Base-by-base conservation (phyloP, 805 yeast genomes). In the Saturnispora mendoncae region DNA sequence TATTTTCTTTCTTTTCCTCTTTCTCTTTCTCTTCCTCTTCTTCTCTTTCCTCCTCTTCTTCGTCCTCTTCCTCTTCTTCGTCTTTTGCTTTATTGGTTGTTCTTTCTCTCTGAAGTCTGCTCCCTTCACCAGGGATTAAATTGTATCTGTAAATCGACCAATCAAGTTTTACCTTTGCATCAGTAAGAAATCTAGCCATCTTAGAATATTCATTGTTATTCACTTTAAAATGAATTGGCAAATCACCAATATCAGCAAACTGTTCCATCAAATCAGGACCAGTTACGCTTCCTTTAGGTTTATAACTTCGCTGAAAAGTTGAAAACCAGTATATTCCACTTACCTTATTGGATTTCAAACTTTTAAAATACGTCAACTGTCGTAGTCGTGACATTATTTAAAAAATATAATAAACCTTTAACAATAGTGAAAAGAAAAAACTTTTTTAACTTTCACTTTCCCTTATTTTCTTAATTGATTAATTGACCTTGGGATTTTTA, bases 131-230 rank as follows among this genome's bases (percentile, higher is more conserved):
- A 0, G 86, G 90, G 4, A 81, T 74, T 17, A 75, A 72, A 10
- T 60, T 49, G 45, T 71, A 78, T 5, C 62, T 56, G 6, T 67
- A 70, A 17, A 72, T 64, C 13, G 80, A 70, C 86, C 87, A 80
- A 49, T 79, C 84, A 32, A 74, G 63, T 18, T 58, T 55, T 2
- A 73, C 65, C 15, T 61, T 61, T 1, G 78, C 62, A 2, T 55
- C 54, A 44, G 71, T 68, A 53, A 80, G 76, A 47, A 72, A 66
- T n/a, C 57, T 58, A 37, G 61, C 62, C 0, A 54, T 33, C 31
- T 36, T 42, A 1, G 46, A 17, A 6, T 33, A 27, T 23, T 52
- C 41, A 5, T 21, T 19, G 7, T 39, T 40, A 1, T 36, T 30
- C 1, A 56, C 39, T 12, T 40, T 30, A 1, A 34, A 41, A 12